Percentiles rank a stretch among this genome's conserved stretches.
phyloP scores from a whole-genome alignment of 139 green algal genomes.

The Spirogloea muscicola region DNA sequence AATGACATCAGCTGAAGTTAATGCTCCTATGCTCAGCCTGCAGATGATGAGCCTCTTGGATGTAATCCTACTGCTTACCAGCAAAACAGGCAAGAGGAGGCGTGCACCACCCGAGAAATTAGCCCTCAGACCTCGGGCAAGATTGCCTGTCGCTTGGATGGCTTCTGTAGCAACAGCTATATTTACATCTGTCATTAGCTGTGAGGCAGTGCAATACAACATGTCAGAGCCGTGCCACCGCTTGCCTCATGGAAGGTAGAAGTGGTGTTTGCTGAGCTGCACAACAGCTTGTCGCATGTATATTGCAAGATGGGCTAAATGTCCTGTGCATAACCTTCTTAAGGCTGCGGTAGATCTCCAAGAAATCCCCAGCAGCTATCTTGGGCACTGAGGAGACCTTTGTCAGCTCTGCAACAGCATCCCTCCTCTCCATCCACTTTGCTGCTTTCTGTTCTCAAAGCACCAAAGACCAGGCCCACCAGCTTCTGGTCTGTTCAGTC shows the following conservation, averaged over 20 bases:
- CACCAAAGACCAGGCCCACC: no score
- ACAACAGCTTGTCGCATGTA: no score
- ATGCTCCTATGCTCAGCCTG: background rate
- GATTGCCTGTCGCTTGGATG: slow-evolving; percentile 27
- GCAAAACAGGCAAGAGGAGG: slow-evolving; percentile 30
- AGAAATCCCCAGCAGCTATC: slow-evolving; percentile 38
- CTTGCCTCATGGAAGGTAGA: no score
- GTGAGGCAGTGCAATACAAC: no score
- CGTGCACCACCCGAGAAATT: slow-evolving; percentile 20
- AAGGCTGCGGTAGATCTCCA: slow-evolving; percentile 16
- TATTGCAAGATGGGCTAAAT: no score
- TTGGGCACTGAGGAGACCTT: slow-evolving; percentile 20
- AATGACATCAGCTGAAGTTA: no score
- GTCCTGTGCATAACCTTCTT: no score
- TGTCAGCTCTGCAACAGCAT: slow-evolving; percentile 39
- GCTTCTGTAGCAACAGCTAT: slow-evolving; percentile 38
- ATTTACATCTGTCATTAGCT: slow-evolving; percentile 40
- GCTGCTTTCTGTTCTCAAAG: slow-evolving; percentile 36
- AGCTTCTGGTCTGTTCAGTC: no score
- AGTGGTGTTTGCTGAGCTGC: no score
- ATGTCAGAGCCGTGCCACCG: no score
- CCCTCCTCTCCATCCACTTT: slow-evolving; percentile 47
- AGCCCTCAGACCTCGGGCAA: slow-evolving; percentile 30
- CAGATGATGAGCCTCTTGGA: background rate
- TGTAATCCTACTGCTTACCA: slow-evolving; percentile 39